A percentile compares a stretch with the other conserved stretches of the same genome.
Evolutionary conservation across 768 basidiomycete species (phyloP).

Genomic region (Suillus ampliporus): DNA sequence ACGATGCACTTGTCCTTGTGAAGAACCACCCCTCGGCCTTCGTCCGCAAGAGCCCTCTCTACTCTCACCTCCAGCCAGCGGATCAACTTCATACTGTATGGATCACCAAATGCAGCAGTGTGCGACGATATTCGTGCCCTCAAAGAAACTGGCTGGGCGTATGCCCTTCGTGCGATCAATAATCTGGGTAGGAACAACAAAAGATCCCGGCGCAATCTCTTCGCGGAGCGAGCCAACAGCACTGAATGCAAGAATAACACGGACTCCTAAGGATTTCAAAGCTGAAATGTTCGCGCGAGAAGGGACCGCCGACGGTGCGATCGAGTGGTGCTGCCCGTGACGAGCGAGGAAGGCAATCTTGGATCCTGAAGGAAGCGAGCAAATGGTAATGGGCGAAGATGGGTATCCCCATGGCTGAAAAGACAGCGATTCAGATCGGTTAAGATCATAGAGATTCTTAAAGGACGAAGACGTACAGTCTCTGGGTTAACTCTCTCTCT

Average conservation of each 20-base stretch:
- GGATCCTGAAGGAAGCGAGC: slow-evolving; percentile 79
- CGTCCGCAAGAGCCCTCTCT: slow-evolving; percentile 60
- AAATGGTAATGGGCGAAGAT: slow-evolving; percentile 91
- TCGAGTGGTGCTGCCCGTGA: slow-evolving; percentile 82
- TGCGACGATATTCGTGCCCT: slow-evolving; percentile 80
- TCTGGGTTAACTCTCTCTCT: slow-evolving; percentile 81
- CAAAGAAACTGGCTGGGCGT: slow-evolving; percentile 88
- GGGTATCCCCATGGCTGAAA: slow-evolving; percentile 91
- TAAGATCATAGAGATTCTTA: not conserved
- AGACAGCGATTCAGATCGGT: not conserved
- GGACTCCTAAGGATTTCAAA: slow-evolving; percentile 88
- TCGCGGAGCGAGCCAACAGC: slow-evolving; percentile 95
- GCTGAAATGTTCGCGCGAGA: slow-evolving; percentile 94
- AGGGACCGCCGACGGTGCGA: slow-evolving; percentile 83
- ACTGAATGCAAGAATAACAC: slow-evolving; percentile 90
- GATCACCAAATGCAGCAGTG: slow-evolving; percentile 96
- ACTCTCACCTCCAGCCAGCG: slow-evolving; percentile 72
- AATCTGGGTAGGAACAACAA: slow-evolving; percentile 87
- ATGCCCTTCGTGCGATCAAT: slow-evolving; percentile 97
- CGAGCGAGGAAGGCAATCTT: slow-evolving; percentile 90
- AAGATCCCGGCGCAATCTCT: slow-evolving; percentile 89
- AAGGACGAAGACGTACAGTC: slow-evolving; percentile 59
- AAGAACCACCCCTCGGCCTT: slow-evolving; percentile 66
- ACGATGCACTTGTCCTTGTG: slow-evolving; percentile 87
- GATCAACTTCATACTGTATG: slow-evolving; percentile 72